These are phyloP conservation scores for Coemansia sp. DNA, from an alignment of 192 early-diverging fungal genomes.

Conservation along the genomic window DNA sequence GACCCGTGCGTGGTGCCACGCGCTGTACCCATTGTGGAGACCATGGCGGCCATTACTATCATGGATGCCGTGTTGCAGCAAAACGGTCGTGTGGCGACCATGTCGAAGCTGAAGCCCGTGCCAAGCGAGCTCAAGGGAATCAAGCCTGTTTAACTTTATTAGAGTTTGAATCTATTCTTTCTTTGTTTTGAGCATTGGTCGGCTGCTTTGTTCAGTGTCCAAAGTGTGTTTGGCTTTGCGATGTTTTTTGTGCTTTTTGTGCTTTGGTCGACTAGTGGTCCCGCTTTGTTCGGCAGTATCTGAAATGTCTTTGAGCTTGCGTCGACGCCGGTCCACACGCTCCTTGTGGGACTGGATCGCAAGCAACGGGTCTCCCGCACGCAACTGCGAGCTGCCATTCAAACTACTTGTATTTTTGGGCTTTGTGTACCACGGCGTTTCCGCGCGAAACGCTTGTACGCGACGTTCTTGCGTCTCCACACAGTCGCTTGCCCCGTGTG, in stretches of 20 bases:
- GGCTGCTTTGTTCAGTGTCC: no score
- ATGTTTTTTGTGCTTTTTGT: background rate
- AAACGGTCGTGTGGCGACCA: slow-evolving; percentile 41
- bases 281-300: background rate
- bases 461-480: background rate
- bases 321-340: slow-evolving; percentile 2
- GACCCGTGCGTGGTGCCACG: slow-evolving; percentile 97
- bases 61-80: slow-evolving; percentile 75
- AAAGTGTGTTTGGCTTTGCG: background rate
- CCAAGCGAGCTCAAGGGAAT: slow-evolving; percentile 44
- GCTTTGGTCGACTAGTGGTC: background rate
- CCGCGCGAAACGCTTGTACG: background rate
- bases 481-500: background rate
- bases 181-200: no score
- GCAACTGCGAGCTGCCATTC: background rate
- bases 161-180: no score
- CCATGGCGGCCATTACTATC: slow-evolving; percentile 90
- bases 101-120: slow-evolving; percentile 34
- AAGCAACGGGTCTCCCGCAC: slow-evolving; percentile 1
- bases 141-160: slow-evolving; percentile 34
- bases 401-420: background rate
- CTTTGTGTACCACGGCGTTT: slow-evolving; percentile 5
- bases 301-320: background rate
- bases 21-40: slow-evolving; percentile 96
- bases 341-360: slow-evolving; percentile 8